Conservation (phyloP, 768 basidiomycete species). For the Gloeostereum incarnatum region DNA sequence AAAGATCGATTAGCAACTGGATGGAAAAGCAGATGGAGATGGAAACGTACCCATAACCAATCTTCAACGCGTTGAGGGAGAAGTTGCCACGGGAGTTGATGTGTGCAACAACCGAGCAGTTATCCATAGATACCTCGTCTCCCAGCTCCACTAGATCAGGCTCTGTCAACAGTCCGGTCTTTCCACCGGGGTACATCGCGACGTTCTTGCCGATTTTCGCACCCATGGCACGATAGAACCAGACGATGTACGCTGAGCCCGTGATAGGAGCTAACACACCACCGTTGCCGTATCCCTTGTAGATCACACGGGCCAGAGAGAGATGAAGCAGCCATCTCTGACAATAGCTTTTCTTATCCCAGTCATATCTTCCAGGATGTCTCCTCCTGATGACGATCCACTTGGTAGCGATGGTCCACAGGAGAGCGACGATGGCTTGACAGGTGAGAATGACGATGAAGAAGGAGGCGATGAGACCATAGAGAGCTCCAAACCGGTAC, state of each 20-base stretch:
- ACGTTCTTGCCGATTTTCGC: constrained; percentile 34
- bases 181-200: constrained; percentile 30
- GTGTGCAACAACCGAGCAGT: constrained; percentile 37
- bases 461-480: constrained; percentile 23
- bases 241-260: constrained; percentile 31
- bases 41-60: constrained; percentile 22
- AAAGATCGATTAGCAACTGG: no score
- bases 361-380: constrained; percentile 26
- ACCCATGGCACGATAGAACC: constrained; percentile 32
- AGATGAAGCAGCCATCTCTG: constrained; percentile 39
- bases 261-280: constrained; percentile 27
- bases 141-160: constrained; percentile 37
- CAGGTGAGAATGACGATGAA: constrained; percentile 26
- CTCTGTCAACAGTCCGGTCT: constrained; percentile 32
- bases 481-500: constrained; percentile 28
- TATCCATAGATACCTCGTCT: constrained; percentile 32
- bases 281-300: constrained; percentile 28
- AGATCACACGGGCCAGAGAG: constrained; percentile 22
- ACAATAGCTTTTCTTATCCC: constrained; percentile 38
- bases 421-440: constrained; percentile 26
- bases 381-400: constrained; percentile 32
- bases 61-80: constrained; percentile 29
- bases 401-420: constrained; percentile 30
- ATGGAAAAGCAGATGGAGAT: neutral
- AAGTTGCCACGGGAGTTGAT: constrained; percentile 38